Base-by-base conservation (phyloP, 2,329 filamentous ascomycete species). In the Aspergillus calidoustus region DNA sequence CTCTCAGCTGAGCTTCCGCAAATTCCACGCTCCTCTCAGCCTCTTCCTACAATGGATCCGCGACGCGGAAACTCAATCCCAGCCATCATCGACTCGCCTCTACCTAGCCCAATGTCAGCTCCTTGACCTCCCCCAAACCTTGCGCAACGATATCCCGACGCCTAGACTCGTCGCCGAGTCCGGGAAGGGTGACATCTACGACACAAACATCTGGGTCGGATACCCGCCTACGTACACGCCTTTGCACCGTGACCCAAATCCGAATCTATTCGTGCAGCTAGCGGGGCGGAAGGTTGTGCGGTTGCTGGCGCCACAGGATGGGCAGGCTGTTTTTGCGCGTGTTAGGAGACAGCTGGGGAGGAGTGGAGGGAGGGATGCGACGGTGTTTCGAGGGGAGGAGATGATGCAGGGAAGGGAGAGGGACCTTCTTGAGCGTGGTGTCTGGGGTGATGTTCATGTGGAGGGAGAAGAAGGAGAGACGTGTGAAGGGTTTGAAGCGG, bases 171-270 rank as follows among this genome's bases (percentile, higher is more conserved):
- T 96, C 3, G 75, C 71, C 3, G 73, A 80, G 7, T 84, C 86
- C 1, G 91, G 91, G 0, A 90, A 86, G 67, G 92, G 92, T 3
- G 93, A 97, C 74, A 78, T 97, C n/a, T 97, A 98, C 74, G 86
- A 84, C 69, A 89, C 90, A 0, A 96, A 91, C 68, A 81, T 98
- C 48, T 99, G 94, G 94, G 84, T 98, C 13, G 95, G 95, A 0
- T 82, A 89, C 15, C 87, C 92, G 44, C 92, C 92, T 0, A 97
- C 93, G 0, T 93, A 92, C 69, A 97, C 95, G 0, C 93, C 95
- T 3, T 81, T 97, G 3, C 95, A 99, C 76, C 87, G 91, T 58
- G 95, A 99, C 71, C 95, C 95, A 0, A 98, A 98, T 70, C 92
- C 92, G 0, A 99, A 99, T 72, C 71, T 97, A 0, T 97, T 98